phyloP scores from a whole-genome alignment of 2,329 filamentous ascomycete genomes.

The Colletotrichum lupini region DNA sequence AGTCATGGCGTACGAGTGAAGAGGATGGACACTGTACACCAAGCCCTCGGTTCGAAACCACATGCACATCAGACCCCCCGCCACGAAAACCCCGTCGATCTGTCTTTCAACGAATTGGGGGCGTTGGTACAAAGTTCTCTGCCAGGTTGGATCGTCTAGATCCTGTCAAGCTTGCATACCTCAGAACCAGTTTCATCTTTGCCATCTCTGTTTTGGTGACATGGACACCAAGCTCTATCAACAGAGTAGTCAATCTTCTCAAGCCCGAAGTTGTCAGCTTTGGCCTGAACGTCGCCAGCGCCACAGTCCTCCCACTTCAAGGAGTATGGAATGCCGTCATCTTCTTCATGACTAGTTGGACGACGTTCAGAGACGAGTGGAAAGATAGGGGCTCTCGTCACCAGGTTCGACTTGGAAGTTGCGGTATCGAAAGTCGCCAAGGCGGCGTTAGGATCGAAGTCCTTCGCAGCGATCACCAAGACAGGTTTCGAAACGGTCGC shows the following conservation, averaged over 20 bases:
- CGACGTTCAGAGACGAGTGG: slow-evolving; percentile 50
- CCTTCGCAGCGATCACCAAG: neutral
- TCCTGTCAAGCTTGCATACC: slow-evolving; percentile 69
- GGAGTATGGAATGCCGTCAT: slow-evolving; percentile 85
- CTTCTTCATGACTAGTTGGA: slow-evolving; percentile 75
- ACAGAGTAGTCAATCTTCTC: slow-evolving; percentile 77
- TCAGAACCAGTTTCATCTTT: slow-evolving; percentile 71
- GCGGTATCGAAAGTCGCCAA: slow-evolving; percentile 2
- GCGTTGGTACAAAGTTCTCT: slow-evolving; percentile 15
- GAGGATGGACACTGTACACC: neutral
- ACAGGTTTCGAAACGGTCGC: slow-evolving; percentile 1
- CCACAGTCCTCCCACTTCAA: slow-evolving; percentile 80
- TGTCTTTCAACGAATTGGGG: slow-evolving; percentile 32
- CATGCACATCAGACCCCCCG: slow-evolving; percentile 39
- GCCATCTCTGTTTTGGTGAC: slow-evolving; percentile 70
- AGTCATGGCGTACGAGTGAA: slow-evolving; percentile 33
- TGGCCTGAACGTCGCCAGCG: slow-evolving; percentile 75
- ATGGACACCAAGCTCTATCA: slow-evolving; percentile 76
- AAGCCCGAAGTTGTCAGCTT: slow-evolving; percentile 66
- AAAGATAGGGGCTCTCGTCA: slow-evolving; percentile 6
- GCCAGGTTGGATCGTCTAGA: slow-evolving; percentile 56
- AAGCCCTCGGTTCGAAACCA: slow-evolving; percentile 40
- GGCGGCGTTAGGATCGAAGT: slow-evolving; percentile 16
- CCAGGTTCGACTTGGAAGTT: slow-evolving; percentile 20
- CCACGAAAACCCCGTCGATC: slow-evolving; percentile 22